Percentiles rank a stretch among this genome's conserved stretches.
These are phyloP conservation scores for Leccinum ochraceum DNA, from an alignment of 768 basidiomycete genomes.

Conservation along the genomic window DNA sequence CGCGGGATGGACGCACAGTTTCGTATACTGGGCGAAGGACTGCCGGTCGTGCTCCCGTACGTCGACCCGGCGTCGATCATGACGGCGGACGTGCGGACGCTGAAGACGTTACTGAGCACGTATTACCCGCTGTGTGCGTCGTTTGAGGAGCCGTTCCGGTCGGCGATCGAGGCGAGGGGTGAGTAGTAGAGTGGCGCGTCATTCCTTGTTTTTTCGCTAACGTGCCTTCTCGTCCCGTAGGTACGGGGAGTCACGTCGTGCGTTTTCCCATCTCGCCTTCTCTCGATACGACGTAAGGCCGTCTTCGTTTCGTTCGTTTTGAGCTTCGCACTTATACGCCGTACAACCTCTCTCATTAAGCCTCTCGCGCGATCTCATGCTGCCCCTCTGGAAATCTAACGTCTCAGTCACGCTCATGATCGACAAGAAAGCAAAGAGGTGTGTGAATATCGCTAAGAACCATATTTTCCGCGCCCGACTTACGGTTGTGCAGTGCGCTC, in stretches of 20 bases:
- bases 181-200: conserved; percentile 4
- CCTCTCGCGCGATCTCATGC: conserved; percentile 73
- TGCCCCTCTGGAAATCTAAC: conserved; percentile 96
- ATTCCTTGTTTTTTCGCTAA: not conserved
- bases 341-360: conserved; percentile 35
- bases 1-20: conserved; percentile 60
- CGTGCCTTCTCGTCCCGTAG: conserved; percentile 36
- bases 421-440: conserved; percentile 97
- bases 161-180: conserved; percentile 56
- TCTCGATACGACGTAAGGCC: conserved; percentile 54
- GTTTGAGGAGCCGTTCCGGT: conserved; percentile 62
- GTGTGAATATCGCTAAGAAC: conserved; percentile 11
- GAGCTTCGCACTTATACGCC: not conserved
- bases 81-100: conserved; percentile 50
- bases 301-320: not conserved
- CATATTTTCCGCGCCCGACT: not conserved
- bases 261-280: conserved; percentile 58
- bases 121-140: conserved; percentile 77
- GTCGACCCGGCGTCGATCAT: conserved; percentile 66
- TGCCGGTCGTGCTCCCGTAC: conserved; percentile 83
- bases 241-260: conserved; percentile 70
- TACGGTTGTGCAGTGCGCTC: conserved; percentile 59
- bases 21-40: conserved; percentile 80
- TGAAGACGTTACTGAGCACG: conserved; percentile 70
- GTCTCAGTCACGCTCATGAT: conserved; percentile 89